Percentiles rank a stretch among this genome's conserved stretches.
These are phyloP conservation scores for Coniochaeta sp. DNA, from an alignment of 2,329 filamentous ascomycete genomes.

Conservation along the genomic window DNA sequence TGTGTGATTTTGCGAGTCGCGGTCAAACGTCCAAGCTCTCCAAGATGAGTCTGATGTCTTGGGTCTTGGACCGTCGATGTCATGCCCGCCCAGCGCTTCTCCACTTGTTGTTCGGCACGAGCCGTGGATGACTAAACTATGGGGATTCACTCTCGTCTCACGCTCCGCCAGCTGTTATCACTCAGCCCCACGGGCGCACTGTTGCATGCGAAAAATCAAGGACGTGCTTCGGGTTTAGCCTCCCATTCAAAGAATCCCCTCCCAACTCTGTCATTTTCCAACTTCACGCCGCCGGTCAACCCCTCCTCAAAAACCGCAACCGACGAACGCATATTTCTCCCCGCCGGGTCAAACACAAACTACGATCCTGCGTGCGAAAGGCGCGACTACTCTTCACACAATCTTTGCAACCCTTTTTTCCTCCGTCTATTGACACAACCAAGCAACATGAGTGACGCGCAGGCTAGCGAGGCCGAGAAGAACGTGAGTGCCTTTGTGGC, in stretches of 20 bases:
- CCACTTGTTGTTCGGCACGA: neutral
- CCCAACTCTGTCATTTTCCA: conserved; percentile 1
- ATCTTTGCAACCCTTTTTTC: conserved; percentile 3
- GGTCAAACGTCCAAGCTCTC: too few species aligned
- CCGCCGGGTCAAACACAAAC: conserved; percentile 1
- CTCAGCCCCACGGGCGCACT: neutral
- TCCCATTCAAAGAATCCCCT: neutral
- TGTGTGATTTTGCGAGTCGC: too few species aligned
- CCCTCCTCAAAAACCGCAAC: neutral
- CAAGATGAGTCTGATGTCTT: too few species aligned
- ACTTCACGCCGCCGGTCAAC: neutral
- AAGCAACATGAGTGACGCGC: conserved; percentile 74
- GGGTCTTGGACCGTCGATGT: neutral
- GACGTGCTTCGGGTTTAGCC: neutral
- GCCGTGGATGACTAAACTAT: neutral
- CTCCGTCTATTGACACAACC: conserved; percentile 9
- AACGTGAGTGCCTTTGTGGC: conserved; percentile 54
- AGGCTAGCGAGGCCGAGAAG: conserved; percentile 94
- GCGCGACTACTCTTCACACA: conserved; percentile 10
- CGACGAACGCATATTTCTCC: neutral
- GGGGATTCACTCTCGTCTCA: neutral
- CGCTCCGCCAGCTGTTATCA: neutral
- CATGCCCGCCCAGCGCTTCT: neutral
- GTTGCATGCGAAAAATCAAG: neutral
- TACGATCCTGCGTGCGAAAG: conserved; percentile 10